phyloP scores from a whole-genome alignment of 371 early-diverging fungal species.

The Mucor circinelloides region DNA sequence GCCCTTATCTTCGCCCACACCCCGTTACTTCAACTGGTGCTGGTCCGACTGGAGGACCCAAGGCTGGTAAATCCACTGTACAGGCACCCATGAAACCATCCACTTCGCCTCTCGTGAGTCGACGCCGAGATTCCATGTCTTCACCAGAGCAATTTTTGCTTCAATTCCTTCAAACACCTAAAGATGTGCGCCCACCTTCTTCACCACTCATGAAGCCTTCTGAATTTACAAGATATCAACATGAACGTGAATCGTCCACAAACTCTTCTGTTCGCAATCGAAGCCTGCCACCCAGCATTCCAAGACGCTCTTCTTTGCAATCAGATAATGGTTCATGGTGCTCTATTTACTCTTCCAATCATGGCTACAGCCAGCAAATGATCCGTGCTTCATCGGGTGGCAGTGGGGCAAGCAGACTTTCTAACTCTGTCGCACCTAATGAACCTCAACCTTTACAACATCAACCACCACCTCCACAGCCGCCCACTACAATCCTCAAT shows the following conservation, averaged over 20 bases:
- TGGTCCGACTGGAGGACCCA: background rate
- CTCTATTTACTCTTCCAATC: constrained; percentile 10
- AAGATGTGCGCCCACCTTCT: constrained; percentile 15
- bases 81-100: constrained; percentile 38
- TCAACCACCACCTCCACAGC: background rate
- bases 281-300: constrained; percentile 2
- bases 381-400: constrained; percentile 15
- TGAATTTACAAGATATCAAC: constrained; percentile 29
- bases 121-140: constrained; percentile 41
- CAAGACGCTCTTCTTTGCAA: constrained; percentile 34
- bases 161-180: constrained; percentile 28
- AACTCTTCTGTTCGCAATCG: constrained; percentile 19
- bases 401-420: constrained; percentile 1
- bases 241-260: constrained; percentile 33
- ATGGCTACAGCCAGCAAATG: constrained; percentile 16
- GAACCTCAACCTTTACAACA: background rate
- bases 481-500: constrained; percentile 13
- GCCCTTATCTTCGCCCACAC: constrained; percentile 19
- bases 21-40: background rate
- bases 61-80: background rate
- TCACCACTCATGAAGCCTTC: constrained; percentile 25
- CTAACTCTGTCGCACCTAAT: background rate
- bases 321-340: constrained; percentile 24
- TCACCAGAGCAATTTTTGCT: constrained; percentile 50
- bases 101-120: constrained; percentile 31